Percentiles rank a stretch among this genome's conserved stretches.
Conservation (phyloP, 192 early-diverging fungal species). For the Coemansia sp. region DNA sequence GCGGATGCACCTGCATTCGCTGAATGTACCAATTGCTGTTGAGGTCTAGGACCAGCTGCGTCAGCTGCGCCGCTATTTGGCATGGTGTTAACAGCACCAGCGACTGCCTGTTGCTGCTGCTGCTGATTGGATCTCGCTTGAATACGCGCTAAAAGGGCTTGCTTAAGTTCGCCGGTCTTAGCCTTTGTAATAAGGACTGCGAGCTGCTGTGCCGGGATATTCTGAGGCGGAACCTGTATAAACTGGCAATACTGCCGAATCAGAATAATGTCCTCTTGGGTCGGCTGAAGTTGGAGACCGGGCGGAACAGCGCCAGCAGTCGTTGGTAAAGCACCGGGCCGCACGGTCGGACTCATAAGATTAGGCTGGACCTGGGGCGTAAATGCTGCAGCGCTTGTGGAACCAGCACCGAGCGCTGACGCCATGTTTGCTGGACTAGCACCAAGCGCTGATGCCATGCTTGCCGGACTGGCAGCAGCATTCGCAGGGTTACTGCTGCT, state of each 20-base stretch:
- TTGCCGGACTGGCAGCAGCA: background rate
- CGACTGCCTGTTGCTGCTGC: conserved; percentile 12
- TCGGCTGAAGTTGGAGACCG: conserved; percentile 18
- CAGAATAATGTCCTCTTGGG: conserved; percentile 31
- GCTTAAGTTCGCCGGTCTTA: conserved; percentile 33
- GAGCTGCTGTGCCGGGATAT: conserved; percentile 22
- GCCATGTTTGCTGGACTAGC: background rate
- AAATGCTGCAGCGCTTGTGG: background rate
- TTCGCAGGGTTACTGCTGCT: conserved; percentile 2
- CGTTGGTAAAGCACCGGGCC: conserved; percentile 1
- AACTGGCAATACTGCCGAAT: conserved; percentile 32
- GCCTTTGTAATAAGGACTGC: conserved; percentile 22
- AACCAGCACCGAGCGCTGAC: background rate
- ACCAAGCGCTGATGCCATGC: background rate
- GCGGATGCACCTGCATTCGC: conserved; percentile 9
- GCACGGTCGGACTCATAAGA: conserved; percentile 19
- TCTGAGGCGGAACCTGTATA: conserved; percentile 16
- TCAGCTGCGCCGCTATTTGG: conserved; percentile 3
- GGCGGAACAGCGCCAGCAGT: conserved; percentile 4
- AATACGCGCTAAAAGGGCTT: conserved; percentile 12
- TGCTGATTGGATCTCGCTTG: conserved; percentile 20
- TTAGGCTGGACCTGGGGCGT: conserved; percentile 2
- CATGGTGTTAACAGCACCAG: conserved; percentile 1
- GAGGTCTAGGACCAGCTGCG: background rate
- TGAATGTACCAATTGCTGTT: conserved; percentile 8